These are phyloP conservation scores for Spizellomyces punctatus DNA, from an alignment of 192 early-diverging fungal genomes.

Conservation along the genomic window DNA sequence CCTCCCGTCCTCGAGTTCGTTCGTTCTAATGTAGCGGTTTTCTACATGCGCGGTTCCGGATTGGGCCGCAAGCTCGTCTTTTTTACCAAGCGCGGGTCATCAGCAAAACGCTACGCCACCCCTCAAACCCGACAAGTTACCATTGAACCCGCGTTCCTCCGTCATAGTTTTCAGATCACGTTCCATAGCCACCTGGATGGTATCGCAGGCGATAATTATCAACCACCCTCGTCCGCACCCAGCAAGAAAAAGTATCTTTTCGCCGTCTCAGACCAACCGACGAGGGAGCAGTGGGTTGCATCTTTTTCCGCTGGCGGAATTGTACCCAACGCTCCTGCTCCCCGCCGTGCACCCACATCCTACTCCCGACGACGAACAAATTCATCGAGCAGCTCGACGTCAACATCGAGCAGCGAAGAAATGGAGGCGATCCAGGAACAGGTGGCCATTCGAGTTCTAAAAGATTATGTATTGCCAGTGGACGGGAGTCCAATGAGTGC, in stretches of 20 bases:
- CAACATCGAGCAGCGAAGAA: slow-evolving; percentile 6
- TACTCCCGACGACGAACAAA: not conserved
- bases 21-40: slow-evolving; percentile 48
- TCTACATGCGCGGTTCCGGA: slow-evolving; percentile 56
- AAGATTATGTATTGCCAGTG: slow-evolving; percentile 21
- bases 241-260: slow-evolving; percentile 39
- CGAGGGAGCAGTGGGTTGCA: slow-evolving; percentile 22
- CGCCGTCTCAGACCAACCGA: slow-evolving; percentile 27
- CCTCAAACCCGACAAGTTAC: slow-evolving; percentile 58
- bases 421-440: slow-evolving; percentile 12
- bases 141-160: slow-evolving; percentile 66
- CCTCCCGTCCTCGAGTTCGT: slow-evolving; percentile 62
- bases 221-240: not conserved
- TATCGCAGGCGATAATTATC: not conserved
- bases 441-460: slow-evolving; percentile 27
- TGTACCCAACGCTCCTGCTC: slow-evolving; percentile 5
- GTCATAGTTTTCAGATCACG: slow-evolving; percentile 64
- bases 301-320: slow-evolving; percentile 18
- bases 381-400: not conserved
- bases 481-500: not conserved
- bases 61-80: slow-evolving; percentile 66
- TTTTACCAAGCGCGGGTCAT: slow-evolving; percentile 58
- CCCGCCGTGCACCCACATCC: slow-evolving; percentile 3
- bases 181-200: slow-evolving; percentile 30
- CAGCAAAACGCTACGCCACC: slow-evolving; percentile 27